Evolutionary conservation across 805 yeast genomes (phyloP), one percentile per base, ranked within the genome.

Genomic region (Lipomyces sp.): DNA sequence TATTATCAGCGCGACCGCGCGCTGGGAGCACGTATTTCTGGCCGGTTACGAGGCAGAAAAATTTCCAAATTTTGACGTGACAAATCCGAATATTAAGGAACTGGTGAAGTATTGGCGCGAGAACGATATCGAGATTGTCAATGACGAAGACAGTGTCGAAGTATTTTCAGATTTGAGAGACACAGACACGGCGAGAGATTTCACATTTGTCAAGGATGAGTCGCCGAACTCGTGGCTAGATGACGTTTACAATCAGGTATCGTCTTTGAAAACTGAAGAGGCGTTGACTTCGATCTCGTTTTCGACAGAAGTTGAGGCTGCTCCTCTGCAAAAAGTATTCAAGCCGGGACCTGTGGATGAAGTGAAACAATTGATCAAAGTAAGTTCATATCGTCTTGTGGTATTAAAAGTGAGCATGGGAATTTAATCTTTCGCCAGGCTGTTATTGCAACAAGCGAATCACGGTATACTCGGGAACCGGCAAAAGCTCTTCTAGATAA

Each of bases 31-130:
- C 19, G 73, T 86, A 19, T 75, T 89, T 22, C 60, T 82, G 32
- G 68, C 70, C 35, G 83, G 82, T 0, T 80, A 86, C 21, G 76
- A 76, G 38, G 76, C 75, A 11, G 88, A 80, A 1, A 62, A 64
- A 4, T 37, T 71, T 24, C 58, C 58, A 2, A 40, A 47, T 2
- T 74, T 84, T 1, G 68, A 74, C 0, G 64, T 73, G 10, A 70
- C 72, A 0, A 70, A 74, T 8, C 68, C 77, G 28, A 78, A 85
- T 52, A 63, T 84, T 34, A 66, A 68, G 1, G 71, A 72, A 31
- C 74, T 86, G 63, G 69, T 85, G 4, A 72, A 76, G 4, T 64
- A 82, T 45, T 90, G 98, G 97, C 73, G 71, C 44, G 74, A 76
- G 16, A 70, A 75, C 32, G 84, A 80, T 53, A 67, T 33, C 18